phyloP scores from a whole-genome alignment of 805 yeast species.

The Dipodascus geniculatus region DNA sequence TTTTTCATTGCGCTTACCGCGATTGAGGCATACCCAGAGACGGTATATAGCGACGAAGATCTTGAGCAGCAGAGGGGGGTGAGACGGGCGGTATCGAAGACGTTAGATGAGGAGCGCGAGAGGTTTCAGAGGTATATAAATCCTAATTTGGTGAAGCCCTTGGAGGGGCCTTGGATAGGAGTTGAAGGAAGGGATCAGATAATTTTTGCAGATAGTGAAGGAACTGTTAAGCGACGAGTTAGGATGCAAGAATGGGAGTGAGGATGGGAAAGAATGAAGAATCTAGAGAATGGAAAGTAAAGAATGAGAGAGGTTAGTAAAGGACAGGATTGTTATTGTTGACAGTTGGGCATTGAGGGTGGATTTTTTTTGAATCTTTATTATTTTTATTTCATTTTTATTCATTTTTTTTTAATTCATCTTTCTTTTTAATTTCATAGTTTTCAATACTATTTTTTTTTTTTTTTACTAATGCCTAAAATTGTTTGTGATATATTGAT shows the following conservation, averaged over 20 bases:
- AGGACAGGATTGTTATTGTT: neutral
- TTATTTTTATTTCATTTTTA: neutral
- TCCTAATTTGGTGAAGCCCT: slow-evolving; percentile 53
- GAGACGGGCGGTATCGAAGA: slow-evolving; percentile 28
- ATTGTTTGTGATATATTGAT: too few relatives aligned
- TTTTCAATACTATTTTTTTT: neutral
- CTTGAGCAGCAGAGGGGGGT: neutral
- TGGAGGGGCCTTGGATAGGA: slow-evolving; percentile 80
- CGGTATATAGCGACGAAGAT: slow-evolving; percentile 6
- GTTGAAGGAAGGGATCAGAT: slow-evolving; percentile 42
- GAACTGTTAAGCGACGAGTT: slow-evolving; percentile 28
- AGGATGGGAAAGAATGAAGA: neutral
- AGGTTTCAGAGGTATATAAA: slow-evolving; percentile 60
- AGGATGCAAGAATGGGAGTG: slow-evolving; percentile 35
- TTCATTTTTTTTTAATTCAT: neutral
- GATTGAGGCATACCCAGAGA: slow-evolving; percentile 24
- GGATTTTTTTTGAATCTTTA: neutral
- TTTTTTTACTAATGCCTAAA: too few relatives aligned
- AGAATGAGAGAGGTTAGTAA: too few relatives aligned
- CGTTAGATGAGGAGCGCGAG: slow-evolving; percentile 74
- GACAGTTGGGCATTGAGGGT: neutral
- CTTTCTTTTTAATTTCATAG: slow-evolving; percentile 2
- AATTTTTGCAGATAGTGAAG: slow-evolving; percentile 36
- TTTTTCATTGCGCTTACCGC: slow-evolving; percentile 82
- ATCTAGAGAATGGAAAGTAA: too few relatives aligned